phyloP scores from a whole-genome alignment of 208 protist species.

The Naegleria fowleri region DNA sequence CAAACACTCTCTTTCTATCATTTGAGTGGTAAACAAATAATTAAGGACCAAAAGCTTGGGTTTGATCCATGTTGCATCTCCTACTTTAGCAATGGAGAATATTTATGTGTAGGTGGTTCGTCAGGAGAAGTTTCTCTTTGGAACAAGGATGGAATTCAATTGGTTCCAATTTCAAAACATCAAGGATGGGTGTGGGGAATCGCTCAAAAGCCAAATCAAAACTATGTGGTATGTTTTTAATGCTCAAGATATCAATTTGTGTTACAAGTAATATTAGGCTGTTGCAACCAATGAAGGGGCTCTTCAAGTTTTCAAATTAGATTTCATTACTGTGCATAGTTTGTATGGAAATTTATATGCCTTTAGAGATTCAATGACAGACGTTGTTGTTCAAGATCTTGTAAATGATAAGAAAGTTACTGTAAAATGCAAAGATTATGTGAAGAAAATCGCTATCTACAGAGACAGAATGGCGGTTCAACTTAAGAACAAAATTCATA shows the following conservation, averaged over 20 bases:
- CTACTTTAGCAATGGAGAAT: constrained; percentile 80
- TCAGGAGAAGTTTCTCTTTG: constrained; percentile 78
- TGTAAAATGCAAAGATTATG: constrained; percentile 87
- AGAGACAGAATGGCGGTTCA: constrained; percentile 51
- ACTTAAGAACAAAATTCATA: background rate
- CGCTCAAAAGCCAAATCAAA: constrained; percentile 64
- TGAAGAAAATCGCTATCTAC: constrained; percentile 85
- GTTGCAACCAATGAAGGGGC: constrained; percentile 78
- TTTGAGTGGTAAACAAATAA: constrained; percentile 61
- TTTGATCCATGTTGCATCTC: constrained; percentile 85
- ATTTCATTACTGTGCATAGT: constrained; percentile 77
- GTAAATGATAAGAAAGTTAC: constrained; percentile 65
- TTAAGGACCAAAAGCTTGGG: constrained; percentile 65
- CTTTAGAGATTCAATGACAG: constrained; percentile 86
- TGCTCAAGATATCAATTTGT: background rate
- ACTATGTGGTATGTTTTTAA: constrained; percentile 47
- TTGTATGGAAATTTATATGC: constrained; percentile 90
- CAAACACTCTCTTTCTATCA: constrained; percentile 89
- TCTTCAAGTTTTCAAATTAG: constrained; percentile 73
- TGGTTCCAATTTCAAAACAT: constrained; percentile 61
- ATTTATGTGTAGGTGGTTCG: constrained; percentile 81
- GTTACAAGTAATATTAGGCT: constrained; percentile 39
- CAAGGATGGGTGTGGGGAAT: constrained; percentile 76
- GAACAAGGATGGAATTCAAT: constrained; percentile 70
- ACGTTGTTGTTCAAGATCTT: constrained; percentile 88